Evolutionary conservation across 148 eudicot genomes (phyloP).

Genomic region (Euryodendron excelsum): DNA sequence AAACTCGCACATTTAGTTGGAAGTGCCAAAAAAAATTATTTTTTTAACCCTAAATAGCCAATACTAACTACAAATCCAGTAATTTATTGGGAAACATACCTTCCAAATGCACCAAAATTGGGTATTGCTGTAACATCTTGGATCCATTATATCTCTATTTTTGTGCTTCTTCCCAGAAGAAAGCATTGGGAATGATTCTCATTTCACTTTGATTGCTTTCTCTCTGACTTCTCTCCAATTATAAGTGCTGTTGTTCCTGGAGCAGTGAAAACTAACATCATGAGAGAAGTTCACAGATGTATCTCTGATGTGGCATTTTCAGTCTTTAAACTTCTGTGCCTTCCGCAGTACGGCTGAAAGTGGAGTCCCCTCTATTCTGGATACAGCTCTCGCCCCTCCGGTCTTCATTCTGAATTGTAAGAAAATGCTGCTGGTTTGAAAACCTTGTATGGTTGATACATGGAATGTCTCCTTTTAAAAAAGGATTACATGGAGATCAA

Average conservation of each 20-base stretch:
- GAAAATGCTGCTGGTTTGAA: background rate
- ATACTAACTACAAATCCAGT: background rate
- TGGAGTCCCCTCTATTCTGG: constrained; percentile 61
- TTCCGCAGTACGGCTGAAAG: constrained; percentile 60
- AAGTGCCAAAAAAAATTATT: too few species aligned
- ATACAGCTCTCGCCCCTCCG: constrained; percentile 90
- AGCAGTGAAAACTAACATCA: constrained; percentile 73
- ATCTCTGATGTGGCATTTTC: constrained; percentile 46
- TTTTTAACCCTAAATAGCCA: too few species aligned
- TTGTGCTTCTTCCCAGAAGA: background rate
- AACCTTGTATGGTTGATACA: background rate
- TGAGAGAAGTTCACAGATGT: constrained; percentile 70
- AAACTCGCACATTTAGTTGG: too few species aligned
- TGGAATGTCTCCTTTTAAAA: background rate
- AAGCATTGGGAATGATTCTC: background rate
- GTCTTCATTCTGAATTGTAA: too few species aligned
- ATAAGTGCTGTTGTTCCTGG: constrained; percentile 91
- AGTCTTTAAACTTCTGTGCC: constrained; percentile 37
- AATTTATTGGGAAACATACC: background rate
- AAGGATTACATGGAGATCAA: background rate
- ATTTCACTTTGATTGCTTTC: background rate
- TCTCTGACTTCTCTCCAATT: constrained; percentile 4
- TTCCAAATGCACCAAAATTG: too few species aligned
- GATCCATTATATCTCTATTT: background rate
- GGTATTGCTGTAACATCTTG: background rate